Conservation (phyloP, 1,139 yeast genomes). For the Arxiozyma telluris region DNA sequence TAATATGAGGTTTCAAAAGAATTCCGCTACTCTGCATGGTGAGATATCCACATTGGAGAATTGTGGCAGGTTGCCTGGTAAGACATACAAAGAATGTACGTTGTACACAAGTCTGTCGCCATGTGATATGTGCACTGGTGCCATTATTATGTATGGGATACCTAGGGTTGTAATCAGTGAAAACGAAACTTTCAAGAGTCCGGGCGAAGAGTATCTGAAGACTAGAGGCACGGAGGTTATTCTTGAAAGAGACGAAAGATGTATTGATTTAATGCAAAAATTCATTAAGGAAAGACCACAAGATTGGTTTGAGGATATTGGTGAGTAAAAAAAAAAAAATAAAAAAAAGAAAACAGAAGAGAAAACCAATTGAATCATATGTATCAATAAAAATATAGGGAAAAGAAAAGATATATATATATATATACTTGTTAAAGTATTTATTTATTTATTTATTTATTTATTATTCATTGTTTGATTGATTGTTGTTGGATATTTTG, state of each 20-base stretch:
- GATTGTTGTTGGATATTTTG: slow-evolving; percentile 7
- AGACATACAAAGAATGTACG: slow-evolving; percentile 58
- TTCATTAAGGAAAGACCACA: slow-evolving; percentile 71
- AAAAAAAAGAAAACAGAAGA: too few species aligned
- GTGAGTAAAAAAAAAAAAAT: slow-evolving; percentile 34
- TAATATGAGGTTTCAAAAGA: slow-evolving; percentile 76
- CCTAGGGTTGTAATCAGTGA: slow-evolving; percentile 84
- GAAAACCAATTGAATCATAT: too few species aligned
- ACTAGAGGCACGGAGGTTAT: slow-evolving; percentile 66
- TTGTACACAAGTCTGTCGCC: slow-evolving; percentile 91
- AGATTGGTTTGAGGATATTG: slow-evolving; percentile 89
- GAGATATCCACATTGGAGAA: slow-evolving; percentile 83
- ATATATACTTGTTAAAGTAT: too few species aligned
- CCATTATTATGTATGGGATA: slow-evolving; percentile 79
- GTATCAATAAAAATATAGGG: too few species aligned
- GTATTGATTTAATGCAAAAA: slow-evolving; percentile 63
- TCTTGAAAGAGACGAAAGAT: slow-evolving; percentile 55
- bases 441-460: too few species aligned
- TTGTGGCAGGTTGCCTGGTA: slow-evolving; percentile 75
- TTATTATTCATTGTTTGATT: too few species aligned
- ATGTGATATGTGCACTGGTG: slow-evolving; percentile 92
- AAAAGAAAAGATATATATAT: too few species aligned
- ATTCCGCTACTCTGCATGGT: slow-evolving; percentile 77
- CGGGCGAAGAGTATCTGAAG: slow-evolving; percentile 59
- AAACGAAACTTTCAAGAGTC: slow-evolving; percentile 68